Percentiles rank a stretch among this genome's conserved stretches.
Evolutionary conservation across 805 yeast species (phyloP).

Genomic region (Metschnikowia kofuensis): DNA sequence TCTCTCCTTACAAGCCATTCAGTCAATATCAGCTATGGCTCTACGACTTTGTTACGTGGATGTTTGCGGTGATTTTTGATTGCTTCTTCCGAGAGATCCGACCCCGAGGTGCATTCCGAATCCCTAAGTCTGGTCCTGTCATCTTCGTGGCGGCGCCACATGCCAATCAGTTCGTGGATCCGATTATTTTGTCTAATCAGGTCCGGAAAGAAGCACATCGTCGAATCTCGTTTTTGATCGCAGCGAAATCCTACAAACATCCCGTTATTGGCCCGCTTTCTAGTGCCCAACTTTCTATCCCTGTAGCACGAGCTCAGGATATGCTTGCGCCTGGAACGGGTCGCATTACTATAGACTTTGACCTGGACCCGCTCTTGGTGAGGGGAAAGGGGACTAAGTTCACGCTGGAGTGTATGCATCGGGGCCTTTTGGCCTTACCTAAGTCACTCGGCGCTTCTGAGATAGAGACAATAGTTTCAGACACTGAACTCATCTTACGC

Average conservation of each 20-base stretch:
- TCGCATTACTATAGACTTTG: conserved; percentile 51
- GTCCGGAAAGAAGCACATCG: conserved; percentile 66
- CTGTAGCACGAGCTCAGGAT: conserved; percentile 92
- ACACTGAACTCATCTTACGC: conserved; percentile 63
- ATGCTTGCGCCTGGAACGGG: conserved; percentile 69
- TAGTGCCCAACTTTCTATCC: conserved; percentile 75
- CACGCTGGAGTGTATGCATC: conserved; percentile 55
- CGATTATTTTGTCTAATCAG: conserved; percentile 79
- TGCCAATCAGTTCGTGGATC: conserved; percentile 88
- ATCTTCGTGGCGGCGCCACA: conserved; percentile 97
- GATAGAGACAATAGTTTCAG: conserved; percentile 63
- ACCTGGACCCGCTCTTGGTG: conserved; percentile 50
- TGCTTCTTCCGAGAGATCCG: conserved; percentile 86
- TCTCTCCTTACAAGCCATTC: conserved; percentile 14
- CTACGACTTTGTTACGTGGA: conserved; percentile 54
- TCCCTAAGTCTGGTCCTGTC: conserved; percentile 73
- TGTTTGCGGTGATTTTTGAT: conserved; percentile 47
- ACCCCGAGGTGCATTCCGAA: conserved; percentile 78
- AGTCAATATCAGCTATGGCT: conserved; percentile 16
- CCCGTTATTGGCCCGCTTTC: conserved; percentile 74
- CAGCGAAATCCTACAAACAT: conserved; percentile 70
- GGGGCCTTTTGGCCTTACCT: conserved; percentile 75
- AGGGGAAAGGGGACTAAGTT: conserved; percentile 68
- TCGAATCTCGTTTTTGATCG: conserved; percentile 77
- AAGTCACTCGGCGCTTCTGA: conserved; percentile 74